Evolutionary conservation across 768 basidiomycete genomes (phyloP), one percentile per base, ranked within the genome.

Genomic region (Trametes sanguinea): DNA sequence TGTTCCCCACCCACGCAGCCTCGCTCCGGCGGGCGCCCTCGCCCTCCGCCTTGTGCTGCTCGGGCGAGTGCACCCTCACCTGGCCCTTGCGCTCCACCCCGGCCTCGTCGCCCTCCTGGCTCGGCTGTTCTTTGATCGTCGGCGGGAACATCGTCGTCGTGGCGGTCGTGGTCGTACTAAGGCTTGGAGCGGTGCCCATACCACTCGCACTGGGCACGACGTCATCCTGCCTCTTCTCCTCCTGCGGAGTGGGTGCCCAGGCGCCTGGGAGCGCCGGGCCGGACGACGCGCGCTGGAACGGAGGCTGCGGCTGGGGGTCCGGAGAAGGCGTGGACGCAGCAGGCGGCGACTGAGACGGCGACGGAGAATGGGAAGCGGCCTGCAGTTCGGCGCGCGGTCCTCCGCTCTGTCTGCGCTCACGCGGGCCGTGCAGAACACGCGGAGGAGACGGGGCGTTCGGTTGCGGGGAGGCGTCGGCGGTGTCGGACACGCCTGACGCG

Each of bases 11-110:
- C 62, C 85, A 70, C 2, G 83, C 88, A 6, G 83, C 82, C 71
- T 90, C 87, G 62, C 88, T 89, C 72, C 84, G 86, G 65, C 85
- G 76, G 51, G 80, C 69, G 4, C 71, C 73, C 60, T 79, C 74
- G 40, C 76, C 76, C 17, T 76, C 73, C 13, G 79, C 76, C 37
- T 66, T 68, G 9, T 81, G 78, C 27, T 85, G 65, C 61, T 85
- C 83, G 16, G 88, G 88, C 10, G 81, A 78, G 44, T 77, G 76
- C 47, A 87, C 77, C 22, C 81, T 80, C 6, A 80, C 83, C 43
- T 74, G 48, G 29, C 51, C 57, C 11, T 39, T 62, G 55, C 46
- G 62, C 56, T 58, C 61, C 53, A 22, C 35, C 8, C 16, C 32
- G 47, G 37, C 39, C 7, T 59, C 47, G 40, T 58, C 53, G 16